These are phyloP conservation scores for Penicillium paxilli DNA, from an alignment of 495 filamentous ascomycete genomes.

Conservation along the genomic window DNA sequence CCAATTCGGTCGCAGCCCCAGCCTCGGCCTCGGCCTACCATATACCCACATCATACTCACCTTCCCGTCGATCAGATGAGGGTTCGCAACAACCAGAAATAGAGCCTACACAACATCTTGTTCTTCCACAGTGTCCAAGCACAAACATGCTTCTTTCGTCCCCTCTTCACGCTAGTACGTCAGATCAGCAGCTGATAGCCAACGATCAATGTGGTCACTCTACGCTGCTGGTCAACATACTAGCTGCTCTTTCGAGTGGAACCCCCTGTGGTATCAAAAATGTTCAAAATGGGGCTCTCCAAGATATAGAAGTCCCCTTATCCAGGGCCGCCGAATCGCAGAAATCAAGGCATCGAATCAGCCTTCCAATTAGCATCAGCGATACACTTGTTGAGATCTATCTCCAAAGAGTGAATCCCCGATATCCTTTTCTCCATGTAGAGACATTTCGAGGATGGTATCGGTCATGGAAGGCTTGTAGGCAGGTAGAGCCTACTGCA, in stretches of 20 bases:
- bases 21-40: neutral
- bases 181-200: neutral
- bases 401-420: slow-evolving; percentile 21
- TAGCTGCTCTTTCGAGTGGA: slow-evolving; percentile 9
- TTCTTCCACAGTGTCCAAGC: neutral
- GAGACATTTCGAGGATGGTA: slow-evolving; percentile 21
- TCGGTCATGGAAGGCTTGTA: slow-evolving; percentile 12
- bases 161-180: neutral
- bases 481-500: neutral
- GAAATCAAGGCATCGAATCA: neutral
- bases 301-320: neutral
- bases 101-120: neutral
- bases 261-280: neutral
- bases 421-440: slow-evolving; percentile 23
- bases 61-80: neutral
- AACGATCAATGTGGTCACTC: slow-evolving; percentile 8
- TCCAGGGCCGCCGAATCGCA: neutral
- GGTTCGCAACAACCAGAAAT: neutral
- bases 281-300: neutral
- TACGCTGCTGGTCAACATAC: slow-evolving; percentile 5
- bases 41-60: neutral
- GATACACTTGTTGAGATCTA: slow-evolving; percentile 17
- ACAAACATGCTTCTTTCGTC: neutral
- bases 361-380: neutral
- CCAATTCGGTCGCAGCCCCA: no score